A percentile compares a stretch with the other conserved stretches of the same genome.
phyloP scores from a whole-genome alignment of 2,329 filamentous ascomycete species.

The Hawksworthiomyces lignivorus region DNA sequence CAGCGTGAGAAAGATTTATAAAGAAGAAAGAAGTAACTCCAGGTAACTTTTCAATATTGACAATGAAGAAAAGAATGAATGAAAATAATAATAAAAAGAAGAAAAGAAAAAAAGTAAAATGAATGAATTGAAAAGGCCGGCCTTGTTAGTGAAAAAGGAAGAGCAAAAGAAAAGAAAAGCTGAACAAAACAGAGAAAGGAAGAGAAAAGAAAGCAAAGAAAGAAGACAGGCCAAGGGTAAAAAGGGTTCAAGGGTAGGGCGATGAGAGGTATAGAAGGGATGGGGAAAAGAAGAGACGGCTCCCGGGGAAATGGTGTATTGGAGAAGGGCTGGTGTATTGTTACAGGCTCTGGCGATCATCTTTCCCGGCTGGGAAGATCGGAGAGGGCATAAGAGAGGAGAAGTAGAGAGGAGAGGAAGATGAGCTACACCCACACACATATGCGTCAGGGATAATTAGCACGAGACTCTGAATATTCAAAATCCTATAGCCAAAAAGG shows the following conservation, averaged over 20 bases:
- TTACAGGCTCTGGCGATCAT: constrained; percentile 8
- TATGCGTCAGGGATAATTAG: not conserved
- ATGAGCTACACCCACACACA: not conserved
- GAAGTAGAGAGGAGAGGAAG: not conserved
- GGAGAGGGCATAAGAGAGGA: not conserved
- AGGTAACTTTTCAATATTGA: not conserved
- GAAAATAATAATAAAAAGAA: constrained; percentile 11
- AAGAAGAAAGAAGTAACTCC: not conserved
- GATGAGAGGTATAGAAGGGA: constrained; percentile 11
- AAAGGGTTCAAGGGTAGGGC: constrained; percentile 9
- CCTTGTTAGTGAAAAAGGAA: constrained; percentile 13
- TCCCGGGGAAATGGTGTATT: not conserved
- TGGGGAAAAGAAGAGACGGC: not conserved
- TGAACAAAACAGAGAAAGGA: not conserved
- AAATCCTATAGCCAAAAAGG: no score
- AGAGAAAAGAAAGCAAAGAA: constrained; percentile 6
- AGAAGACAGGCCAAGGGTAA: constrained; percentile 3
- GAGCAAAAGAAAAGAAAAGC: constrained; percentile 12
- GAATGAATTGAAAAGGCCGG: constrained; percentile 18
- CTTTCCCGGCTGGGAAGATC: constrained; percentile 4
- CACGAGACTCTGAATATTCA: not conserved
- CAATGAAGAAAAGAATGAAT: no score
- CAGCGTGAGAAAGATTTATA: no score
- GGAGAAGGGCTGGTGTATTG: constrained; percentile 1
- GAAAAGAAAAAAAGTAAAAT: constrained; percentile 13